Evolutionary conservation across 306 rosid genomes (phyloP).

Genomic region (Cucurbita moschata): DNA sequence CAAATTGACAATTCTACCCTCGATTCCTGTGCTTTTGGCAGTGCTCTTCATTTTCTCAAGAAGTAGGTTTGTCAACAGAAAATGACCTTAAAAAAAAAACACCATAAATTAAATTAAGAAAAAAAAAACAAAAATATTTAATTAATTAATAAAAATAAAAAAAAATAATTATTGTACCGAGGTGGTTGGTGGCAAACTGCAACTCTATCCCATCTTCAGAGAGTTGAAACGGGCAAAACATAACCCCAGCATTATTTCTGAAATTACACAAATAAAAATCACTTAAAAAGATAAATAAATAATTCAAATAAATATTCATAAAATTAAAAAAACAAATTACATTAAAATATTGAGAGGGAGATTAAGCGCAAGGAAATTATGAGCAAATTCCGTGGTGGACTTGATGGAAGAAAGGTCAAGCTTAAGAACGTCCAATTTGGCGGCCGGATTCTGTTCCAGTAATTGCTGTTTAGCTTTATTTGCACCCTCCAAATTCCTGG

Average conservation of each 20-base stretch:
- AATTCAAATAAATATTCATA: not conserved
- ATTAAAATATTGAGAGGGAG: constrained; percentile 85
- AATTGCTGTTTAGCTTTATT: constrained; percentile 45
- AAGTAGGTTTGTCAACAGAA: constrained; percentile 57
- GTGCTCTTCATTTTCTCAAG: constrained; percentile 74
- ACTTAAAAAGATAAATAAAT: not conserved
- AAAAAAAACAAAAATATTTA: not conserved
- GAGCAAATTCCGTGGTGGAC: constrained; percentile 47
- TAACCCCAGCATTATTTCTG: constrained; percentile 96
- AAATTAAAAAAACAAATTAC: not conserved
- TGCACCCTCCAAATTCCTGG: constrained; percentile 62
- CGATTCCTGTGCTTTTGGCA: constrained; percentile 51
- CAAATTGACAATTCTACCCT: constrained; percentile 79
- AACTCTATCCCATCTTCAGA: constrained; percentile 70
- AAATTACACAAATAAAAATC: not conserved
- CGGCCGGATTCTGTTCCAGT: constrained; percentile 23
- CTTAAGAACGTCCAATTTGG: constrained; percentile 41
- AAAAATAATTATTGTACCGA: constrained; percentile 25
- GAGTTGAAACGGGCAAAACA: constrained; percentile 77
- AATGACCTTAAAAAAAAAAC: constrained; percentile 52
- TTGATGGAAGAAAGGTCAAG: constrained; percentile 61
- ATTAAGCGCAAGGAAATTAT: constrained; percentile 43
- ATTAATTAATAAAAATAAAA: no score
- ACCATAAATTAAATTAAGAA: not conserved
- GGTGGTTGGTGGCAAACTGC: constrained; percentile 82